A percentile compares a stretch with the other conserved stretches of the same genome.
These are phyloP conservation scores for Halophytophthora batemanensis DNA, from an alignment of 352 stramenopile species.

Conservation along the genomic window DNA sequence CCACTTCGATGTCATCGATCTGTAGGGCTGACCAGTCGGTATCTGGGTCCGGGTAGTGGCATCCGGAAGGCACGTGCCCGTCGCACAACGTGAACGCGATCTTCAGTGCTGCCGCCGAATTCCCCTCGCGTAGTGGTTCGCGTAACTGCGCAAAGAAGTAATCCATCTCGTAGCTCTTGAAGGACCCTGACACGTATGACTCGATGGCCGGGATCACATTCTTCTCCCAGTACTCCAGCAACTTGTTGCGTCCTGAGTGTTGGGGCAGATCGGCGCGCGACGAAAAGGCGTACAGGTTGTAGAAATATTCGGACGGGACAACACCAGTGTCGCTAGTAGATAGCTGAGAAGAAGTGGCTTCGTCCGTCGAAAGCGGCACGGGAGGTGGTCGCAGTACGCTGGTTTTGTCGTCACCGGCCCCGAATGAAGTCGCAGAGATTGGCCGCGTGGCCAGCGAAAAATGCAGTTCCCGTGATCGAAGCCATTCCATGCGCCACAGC, in stretches of 20 bases:
- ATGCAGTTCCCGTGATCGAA: slow-evolving; percentile 35
- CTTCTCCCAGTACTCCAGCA: slow-evolving; percentile 84
- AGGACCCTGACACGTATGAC: slow-evolving; percentile 75
- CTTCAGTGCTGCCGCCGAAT: slow-evolving; percentile 68
- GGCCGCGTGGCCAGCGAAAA: slow-evolving; percentile 43
- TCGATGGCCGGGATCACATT: slow-evolving; percentile 84
- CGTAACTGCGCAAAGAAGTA: slow-evolving; percentile 84
- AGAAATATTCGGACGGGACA: slow-evolving; percentile 49
- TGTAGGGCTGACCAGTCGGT: slow-evolving; percentile 76
- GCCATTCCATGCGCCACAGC: slow-evolving; percentile 45
- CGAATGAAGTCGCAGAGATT: slow-evolving; percentile 36
- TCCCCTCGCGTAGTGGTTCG: slow-evolving; percentile 72
- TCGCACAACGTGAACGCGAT: slow-evolving; percentile 81
- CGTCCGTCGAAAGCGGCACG: slow-evolving; percentile 17
- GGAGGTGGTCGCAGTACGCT: slow-evolving; percentile 18
- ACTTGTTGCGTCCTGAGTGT: slow-evolving; percentile 72
- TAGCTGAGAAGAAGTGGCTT: slow-evolving; percentile 1
- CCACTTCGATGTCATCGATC: slow-evolving; percentile 74
- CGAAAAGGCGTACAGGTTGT: slow-evolving; percentile 71
- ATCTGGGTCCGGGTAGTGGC: slow-evolving; percentile 73
- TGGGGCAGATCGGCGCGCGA: slow-evolving; percentile 57
- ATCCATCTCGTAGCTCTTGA: slow-evolving; percentile 87
- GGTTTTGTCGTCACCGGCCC: slow-evolving; percentile 30
- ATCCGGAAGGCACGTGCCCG: slow-evolving; percentile 72
- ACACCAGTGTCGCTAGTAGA: slow-evolving; percentile 7